Evolutionary conservation across 2,329 filamentous ascomycete species (phyloP).

Genomic region (Penicillium sp.): DNA sequence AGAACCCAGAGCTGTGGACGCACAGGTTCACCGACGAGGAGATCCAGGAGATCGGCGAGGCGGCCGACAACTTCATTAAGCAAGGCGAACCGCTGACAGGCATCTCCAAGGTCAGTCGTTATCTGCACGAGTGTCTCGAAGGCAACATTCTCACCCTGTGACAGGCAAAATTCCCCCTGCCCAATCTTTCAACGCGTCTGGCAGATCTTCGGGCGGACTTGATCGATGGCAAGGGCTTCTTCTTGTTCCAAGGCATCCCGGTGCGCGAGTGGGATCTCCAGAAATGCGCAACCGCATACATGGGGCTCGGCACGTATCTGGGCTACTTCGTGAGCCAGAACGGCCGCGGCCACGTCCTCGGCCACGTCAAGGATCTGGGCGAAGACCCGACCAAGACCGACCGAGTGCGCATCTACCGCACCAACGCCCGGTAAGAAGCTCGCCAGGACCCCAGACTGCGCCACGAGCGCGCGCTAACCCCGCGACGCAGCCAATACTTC

Average conservation of each 20-base stretch:
- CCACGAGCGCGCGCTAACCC: background rate
- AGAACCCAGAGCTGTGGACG: slow-evolving; percentile 67
- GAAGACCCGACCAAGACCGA: slow-evolving; percentile 79
- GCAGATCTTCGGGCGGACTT: slow-evolving; percentile 60
- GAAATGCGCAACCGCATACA: slow-evolving; percentile 84
- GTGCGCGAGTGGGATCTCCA: slow-evolving; percentile 70
- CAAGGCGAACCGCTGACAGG: slow-evolving; percentile 66
- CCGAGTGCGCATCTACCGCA: slow-evolving; percentile 85
- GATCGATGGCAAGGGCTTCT: slow-evolving; percentile 84
- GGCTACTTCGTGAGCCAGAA: slow-evolving; percentile 90
- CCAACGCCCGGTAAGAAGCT: slow-evolving; percentile 68
- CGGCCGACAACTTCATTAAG: slow-evolving; percentile 67
- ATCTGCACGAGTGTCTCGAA: background rate
- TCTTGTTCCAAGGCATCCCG: slow-evolving; percentile 83
- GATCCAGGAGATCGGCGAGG: slow-evolving; percentile 62
- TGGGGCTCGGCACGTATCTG: slow-evolving; percentile 80
- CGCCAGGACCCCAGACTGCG: background rate
- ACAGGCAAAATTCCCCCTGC: slow-evolving; percentile 60
- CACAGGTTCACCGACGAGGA: slow-evolving; percentile 66
- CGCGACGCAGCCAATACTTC: slow-evolving; percentile 66
- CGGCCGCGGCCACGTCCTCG: slow-evolving; percentile 76
- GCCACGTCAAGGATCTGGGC: slow-evolving; percentile 84
- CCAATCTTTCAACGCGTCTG: slow-evolving; percentile 55
- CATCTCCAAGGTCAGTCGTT: slow-evolving; percentile 58
- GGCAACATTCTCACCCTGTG: slow-evolving; percentile 2